Base-by-base conservation (phyloP, 2,329 filamentous ascomycete genomes). In the Neofusicoccum laricinum region DNA sequence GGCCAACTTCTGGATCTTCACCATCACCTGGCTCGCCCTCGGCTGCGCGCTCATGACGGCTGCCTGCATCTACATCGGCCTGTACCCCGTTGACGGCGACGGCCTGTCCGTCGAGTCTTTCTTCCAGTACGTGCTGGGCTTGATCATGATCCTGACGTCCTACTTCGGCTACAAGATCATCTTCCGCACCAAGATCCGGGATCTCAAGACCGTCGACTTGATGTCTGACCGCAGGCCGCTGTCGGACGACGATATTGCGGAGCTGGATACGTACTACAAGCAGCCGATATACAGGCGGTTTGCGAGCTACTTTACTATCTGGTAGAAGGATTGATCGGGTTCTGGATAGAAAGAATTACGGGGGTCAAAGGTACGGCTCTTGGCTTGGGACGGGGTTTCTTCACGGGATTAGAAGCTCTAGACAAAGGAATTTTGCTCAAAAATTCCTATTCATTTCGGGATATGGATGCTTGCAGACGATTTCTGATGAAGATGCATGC, bases 1-100 rank as follows among this genome's bases (percentile, higher is more conserved):
- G 38, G 73, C 69, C 1, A 64, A 34, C 19, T 48, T 67, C 14
- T 77, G 73, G 70, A 73, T 73, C 0, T 58, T 76, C n/a, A 67
- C 71, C 1, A 72, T 74, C 4, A 61, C 58, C n/a, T 71, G 67
- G 69, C 67, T 72, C 51, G 61, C 73, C 40, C 65, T 67, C 10
- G 64, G 70, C 41, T 71, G 62, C 34, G 62, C 34, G 17, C 45
- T 64, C 11, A 12, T 64, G 30, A 64, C 50, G 7, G 62, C 62
- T 15, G 50, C 49, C 30, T 58, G 49, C 36, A 51, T 64, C 49
- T 64, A 64, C 41, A 30, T 64, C 17, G 62, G 62, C 30, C 51
- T 64, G 15, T 64, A 46, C 41, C 62, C 62, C 32, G 40, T 57
- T 15, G 62, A 63, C 38, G 38, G 48, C 36, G 61, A 53, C 10